Evolutionary conservation across 1,284 basidiomycete genomes (phyloP).

Genomic region (Omphalotus olearius): DNA sequence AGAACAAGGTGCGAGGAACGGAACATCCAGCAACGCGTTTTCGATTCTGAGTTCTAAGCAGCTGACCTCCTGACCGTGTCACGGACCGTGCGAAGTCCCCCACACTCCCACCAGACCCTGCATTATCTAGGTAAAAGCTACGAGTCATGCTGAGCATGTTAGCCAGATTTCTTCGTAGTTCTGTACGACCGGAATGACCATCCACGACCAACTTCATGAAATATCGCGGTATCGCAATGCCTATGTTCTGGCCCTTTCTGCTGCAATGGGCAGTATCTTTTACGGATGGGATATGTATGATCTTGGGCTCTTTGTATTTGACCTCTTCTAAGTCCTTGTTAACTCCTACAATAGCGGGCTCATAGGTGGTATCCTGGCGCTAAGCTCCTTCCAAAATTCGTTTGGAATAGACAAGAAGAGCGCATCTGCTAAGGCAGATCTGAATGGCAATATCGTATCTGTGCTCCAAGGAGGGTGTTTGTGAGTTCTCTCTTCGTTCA

Average conservation of each 20-base stretch:
- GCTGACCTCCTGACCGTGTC: background rate
- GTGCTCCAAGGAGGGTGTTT: constrained; percentile 56
- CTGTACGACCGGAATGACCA: constrained; percentile 19
- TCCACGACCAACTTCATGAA: constrained; percentile 22
- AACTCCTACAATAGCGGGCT: constrained; percentile 32
- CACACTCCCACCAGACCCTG: background rate
- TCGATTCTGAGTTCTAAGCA: too few relatives aligned
- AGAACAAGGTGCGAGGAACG: too few relatives aligned
- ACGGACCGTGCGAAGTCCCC: too few relatives aligned
- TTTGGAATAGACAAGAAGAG: constrained; percentile 39
- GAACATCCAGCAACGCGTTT: too few relatives aligned
- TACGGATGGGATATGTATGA: constrained; percentile 35
- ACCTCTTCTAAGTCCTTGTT: constrained; percentile 4
- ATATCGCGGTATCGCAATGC: constrained; percentile 37
- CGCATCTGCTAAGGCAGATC: constrained; percentile 29
- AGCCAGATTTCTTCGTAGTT: too few relatives aligned
- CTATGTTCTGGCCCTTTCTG: constrained; percentile 40
- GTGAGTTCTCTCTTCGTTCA: constrained; percentile 33
- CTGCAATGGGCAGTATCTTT: constrained; percentile 44
- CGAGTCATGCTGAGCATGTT: too few relatives aligned
- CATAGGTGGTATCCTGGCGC: constrained; percentile 44
- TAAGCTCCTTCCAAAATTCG: constrained; percentile 41
- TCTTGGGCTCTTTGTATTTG: constrained; percentile 17
- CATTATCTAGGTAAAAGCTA: background rate
- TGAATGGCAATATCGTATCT: constrained; percentile 54